phyloP scores from a whole-genome alignment of 2,329 filamentous ascomycete species.

The Hansfordia pulvinata region DNA sequence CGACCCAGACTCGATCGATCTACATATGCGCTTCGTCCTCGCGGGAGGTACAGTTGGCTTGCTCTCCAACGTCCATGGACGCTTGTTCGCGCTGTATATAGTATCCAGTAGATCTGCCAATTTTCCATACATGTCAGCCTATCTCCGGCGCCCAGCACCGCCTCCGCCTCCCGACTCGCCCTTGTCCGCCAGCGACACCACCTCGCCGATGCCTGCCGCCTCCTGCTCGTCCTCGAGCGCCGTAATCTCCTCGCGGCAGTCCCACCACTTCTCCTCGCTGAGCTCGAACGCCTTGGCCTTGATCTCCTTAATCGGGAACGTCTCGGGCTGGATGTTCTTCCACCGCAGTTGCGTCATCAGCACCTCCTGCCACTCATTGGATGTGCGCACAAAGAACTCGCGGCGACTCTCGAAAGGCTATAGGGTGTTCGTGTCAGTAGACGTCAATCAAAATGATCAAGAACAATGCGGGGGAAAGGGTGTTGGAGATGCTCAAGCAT shows the following conservation, averaged over 20 bases:
- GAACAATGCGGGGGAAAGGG: not conserved
- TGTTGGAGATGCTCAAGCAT: slow-evolving; percentile 17
- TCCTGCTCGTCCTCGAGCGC: slow-evolving; percentile 92
- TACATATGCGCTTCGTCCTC: too few species aligned
- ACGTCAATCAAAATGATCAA: slow-evolving; percentile 6
- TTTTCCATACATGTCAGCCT: too few species aligned
- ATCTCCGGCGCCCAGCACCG: too few species aligned
- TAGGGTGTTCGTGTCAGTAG: slow-evolving; percentile 14
- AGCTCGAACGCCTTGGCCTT: slow-evolving; percentile 81
- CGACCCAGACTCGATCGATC: too few species aligned
- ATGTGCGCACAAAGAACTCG: slow-evolving; percentile 84
- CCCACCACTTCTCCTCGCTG: slow-evolving; percentile 98
- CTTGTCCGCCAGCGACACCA: slow-evolving; percentile 73
- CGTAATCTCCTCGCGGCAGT: slow-evolving; percentile 85
- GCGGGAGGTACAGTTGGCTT: too few species aligned
- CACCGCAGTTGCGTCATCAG: slow-evolving; percentile 63
- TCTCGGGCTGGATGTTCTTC: slow-evolving; percentile 52
- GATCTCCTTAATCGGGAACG: slow-evolving; percentile 74
- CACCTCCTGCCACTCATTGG: slow-evolving; percentile 80
- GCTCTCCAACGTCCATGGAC: too few species aligned
- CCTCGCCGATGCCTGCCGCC: slow-evolving; percentile 85
- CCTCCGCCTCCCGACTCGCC: slow-evolving; percentile 39
- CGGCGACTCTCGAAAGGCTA: slow-evolving; percentile 80
- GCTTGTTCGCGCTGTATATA: too few species aligned
- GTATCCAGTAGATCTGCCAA: too few species aligned